Evolutionary conservation across 2,329 filamentous ascomycete species (phyloP), one percentile per base, ranked within the genome.

Genomic region (Ceratocystis huliohia): DNA sequence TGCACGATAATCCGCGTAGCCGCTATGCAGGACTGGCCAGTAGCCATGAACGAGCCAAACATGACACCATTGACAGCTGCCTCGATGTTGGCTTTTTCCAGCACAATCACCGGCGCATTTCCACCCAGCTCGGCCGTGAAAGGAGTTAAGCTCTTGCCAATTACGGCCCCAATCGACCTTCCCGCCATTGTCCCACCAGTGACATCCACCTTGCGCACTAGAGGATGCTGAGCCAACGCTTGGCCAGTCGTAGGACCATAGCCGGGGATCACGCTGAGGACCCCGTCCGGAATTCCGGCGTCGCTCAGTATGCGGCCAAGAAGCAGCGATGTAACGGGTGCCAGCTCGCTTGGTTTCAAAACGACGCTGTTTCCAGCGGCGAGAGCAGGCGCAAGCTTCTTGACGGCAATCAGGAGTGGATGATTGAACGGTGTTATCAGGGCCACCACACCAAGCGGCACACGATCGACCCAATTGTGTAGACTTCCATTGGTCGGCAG

Each of bases 101-200:
- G 88, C 3, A 88, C 77, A n/a, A 88, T 73, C 13, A 84, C 78
- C 0, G 86, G 85, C 0, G 80, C 84, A 73, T 88, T 88, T 56
- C 86, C 86, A 17, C 86, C 86, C 0, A 86, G 81, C 74, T 88
- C 85, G 17, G 87, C 78, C 1, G 82, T 83, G 7, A 87, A 80
- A 71, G 85, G 84, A 75, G 87, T 87, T 70, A 85, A 73, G 67
- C 82, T 82, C 5, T 79, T 87, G 0, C 80, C 77, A 1, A 85
- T 80, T 0, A 88, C 87, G 72, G 83, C 81, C 81, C 90, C 88
- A 64, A 93, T 89, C 64, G 85, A 78, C 66, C 84, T 82, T 0
- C 87, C 89, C 0, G 88, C 90, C 1, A 78, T 79, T 1, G 85
- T 88, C 7, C 84, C 88, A 30, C 89, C 89, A 0, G 89, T 93